These are phyloP conservation scores for Eucalyptus dawsonii DNA, from an alignment of 345 rosid genomes.

Conservation along the genomic window DNA sequence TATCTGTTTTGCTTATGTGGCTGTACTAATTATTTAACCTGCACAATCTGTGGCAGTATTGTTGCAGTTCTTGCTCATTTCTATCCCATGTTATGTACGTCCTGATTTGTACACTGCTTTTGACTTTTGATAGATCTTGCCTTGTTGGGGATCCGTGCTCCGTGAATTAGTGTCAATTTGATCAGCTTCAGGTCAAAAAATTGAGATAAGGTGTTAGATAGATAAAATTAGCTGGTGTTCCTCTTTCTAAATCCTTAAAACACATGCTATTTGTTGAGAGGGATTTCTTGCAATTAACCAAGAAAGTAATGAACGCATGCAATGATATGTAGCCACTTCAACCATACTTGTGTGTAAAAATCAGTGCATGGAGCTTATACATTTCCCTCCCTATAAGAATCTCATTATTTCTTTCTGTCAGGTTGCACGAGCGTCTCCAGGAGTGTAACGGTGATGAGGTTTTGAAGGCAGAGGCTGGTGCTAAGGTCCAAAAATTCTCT, in stretches of 20 bases:
- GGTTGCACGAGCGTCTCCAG: constrained; percentile 94
- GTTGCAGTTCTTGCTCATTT: not conserved
- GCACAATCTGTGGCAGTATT: not conserved
- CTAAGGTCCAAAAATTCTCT: constrained; percentile 91
- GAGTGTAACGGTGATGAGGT: constrained; percentile 90
- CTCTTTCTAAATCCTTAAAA: not conserved
- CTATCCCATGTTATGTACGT: not conserved
- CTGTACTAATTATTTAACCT: not conserved
- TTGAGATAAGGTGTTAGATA: not conserved
- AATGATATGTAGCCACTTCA: not conserved
- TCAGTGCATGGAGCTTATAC: not conserved
- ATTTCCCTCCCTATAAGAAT: not conserved
- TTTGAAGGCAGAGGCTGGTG: constrained; percentile 86
- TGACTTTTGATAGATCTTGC: not conserved
- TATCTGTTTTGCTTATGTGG: not conserved
- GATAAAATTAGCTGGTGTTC: not conserved
- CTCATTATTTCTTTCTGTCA: constrained; percentile 11
- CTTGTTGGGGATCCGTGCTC: not conserved
- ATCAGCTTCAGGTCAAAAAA: not conserved
- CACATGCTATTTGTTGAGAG: not conserved
- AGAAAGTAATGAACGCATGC: not conserved
- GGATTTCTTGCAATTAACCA: not conserved
- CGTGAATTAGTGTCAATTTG: not conserved
- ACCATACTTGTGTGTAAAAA: not conserved
- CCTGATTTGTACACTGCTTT: not conserved